A percentile compares a stretch with the other conserved stretches of the same genome.
phyloP scores from a whole-genome alignment of 306 rosid species.

The Cicer chorassanicum region DNA sequence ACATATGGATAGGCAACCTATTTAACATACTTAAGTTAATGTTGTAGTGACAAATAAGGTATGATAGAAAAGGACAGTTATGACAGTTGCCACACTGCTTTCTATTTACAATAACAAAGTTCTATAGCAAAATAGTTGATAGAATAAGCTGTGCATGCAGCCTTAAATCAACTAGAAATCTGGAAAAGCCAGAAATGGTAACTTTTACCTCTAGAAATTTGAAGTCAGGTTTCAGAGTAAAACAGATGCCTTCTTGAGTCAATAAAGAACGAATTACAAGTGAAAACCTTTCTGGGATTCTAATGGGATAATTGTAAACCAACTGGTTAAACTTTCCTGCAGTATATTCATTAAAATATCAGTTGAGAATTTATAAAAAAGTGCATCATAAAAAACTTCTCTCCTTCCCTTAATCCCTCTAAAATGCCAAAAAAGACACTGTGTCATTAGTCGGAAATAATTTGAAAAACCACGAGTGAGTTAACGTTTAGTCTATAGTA shows the following conservation, averaged over 20 bases:
- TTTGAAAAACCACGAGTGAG: slow-evolving; percentile 4
- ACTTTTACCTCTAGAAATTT: slow-evolving; percentile 93
- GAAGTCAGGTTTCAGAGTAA: slow-evolving; percentile 86
- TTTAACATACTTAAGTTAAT: slow-evolving; percentile 44
- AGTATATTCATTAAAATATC: slow-evolving; percentile 37
- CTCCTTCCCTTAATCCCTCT: neutral
- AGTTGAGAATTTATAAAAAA: slow-evolving; percentile 28
- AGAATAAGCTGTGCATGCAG: slow-evolving; percentile 31
- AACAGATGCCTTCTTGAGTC: slow-evolving; percentile 99
- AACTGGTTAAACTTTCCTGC: slow-evolving; percentile 95
- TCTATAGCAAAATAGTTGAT: slow-evolving; percentile 28
- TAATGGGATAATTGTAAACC: slow-evolving; percentile 98
- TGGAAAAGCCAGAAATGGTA: slow-evolving; percentile 38
- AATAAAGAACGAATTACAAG: slow-evolving; percentile 91
- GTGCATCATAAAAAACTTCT: slow-evolving; percentile 13
- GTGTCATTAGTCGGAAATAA: slow-evolving; percentile 1
- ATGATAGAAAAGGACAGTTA: slow-evolving; percentile 36
- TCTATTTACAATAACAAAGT: slow-evolving; percentile 27
- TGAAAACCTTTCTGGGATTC: slow-evolving; percentile 97
- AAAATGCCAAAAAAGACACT: neutral
- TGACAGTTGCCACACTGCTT: slow-evolving; percentile 26
- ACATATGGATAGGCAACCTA: slow-evolving; percentile 99
- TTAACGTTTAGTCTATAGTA: neutral
- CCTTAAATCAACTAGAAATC: slow-evolving; percentile 38
- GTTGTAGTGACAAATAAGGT: slow-evolving; percentile 34